Percentiles rank a stretch among this genome's conserved stretches.
Evolutionary conservation across 78 protist species (phyloP).

Genomic region (Dictyostelium capitatum): DNA sequence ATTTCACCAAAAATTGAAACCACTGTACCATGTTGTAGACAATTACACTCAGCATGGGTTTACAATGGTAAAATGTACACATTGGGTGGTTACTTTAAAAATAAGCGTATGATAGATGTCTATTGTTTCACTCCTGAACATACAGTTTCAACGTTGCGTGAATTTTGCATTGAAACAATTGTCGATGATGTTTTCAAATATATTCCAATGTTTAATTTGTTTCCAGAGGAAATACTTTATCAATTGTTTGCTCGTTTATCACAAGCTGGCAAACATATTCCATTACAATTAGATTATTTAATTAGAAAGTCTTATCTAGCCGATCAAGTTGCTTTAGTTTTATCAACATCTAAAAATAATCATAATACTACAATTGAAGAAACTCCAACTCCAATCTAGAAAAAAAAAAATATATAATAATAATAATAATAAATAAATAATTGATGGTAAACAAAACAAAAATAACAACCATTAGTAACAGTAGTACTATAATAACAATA

Average conservation of each 20-base stretch:
- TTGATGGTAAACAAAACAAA: neutral
- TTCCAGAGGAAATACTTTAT: slow-evolving; percentile 56
- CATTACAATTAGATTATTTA: slow-evolving; percentile 46
- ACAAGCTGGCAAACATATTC: slow-evolving; percentile 53
- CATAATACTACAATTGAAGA: slow-evolving; percentile 43
- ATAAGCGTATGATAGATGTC: slow-evolving; percentile 71
- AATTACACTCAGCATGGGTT: slow-evolving; percentile 70
- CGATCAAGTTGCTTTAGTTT: slow-evolving; percentile 43
- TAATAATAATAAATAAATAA: neutral
- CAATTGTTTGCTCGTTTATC: slow-evolving; percentile 19
- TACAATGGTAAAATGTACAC: slow-evolving; percentile 79
- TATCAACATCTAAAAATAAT: slow-evolving; percentile 15
- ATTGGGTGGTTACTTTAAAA: slow-evolving; percentile 68
- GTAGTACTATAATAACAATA: neutral
- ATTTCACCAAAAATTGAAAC: slow-evolving; percentile 63
- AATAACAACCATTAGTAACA: no score
- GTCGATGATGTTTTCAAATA: slow-evolving; percentile 32
- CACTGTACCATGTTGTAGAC: slow-evolving; percentile 49
- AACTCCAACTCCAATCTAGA: slow-evolving; percentile 17
- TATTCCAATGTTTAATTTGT: slow-evolving; percentile 19
- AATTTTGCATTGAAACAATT: slow-evolving; percentile 57
- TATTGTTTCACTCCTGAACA: slow-evolving; percentile 66
- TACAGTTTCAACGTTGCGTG: slow-evolving; percentile 36
- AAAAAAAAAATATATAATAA: neutral
- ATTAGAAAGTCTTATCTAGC: slow-evolving; percentile 59